A percentile compares a stretch with the other conserved stretches of the same genome.
Evolutionary conservation across 2,329 filamentous ascomycete species (phyloP).

Genomic region (Rhinocladiella similis): DNA sequence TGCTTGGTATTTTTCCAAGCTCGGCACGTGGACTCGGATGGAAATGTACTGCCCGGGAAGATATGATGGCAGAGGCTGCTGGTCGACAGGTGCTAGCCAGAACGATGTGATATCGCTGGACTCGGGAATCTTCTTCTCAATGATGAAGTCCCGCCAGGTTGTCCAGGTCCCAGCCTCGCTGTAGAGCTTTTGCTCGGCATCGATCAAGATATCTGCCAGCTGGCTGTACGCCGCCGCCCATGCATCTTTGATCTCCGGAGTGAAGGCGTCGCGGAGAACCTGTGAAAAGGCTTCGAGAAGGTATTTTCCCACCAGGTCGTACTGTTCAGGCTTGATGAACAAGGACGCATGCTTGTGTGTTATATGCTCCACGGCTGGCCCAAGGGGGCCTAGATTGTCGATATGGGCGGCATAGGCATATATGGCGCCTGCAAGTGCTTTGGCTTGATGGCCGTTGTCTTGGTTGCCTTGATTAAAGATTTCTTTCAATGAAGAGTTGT

Average conservation of each 20-base stretch:
- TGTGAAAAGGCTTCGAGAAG: slow-evolving; percentile 67
- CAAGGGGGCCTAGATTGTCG: slow-evolving; percentile 63
- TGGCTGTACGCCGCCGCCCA: slow-evolving; percentile 74
- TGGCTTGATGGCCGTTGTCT: slow-evolving; percentile 64
- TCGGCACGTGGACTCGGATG: slow-evolving; percentile 58
- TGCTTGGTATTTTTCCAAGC: slow-evolving; percentile 63
- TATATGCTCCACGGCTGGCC: slow-evolving; percentile 64
- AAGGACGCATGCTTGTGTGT: slow-evolving; percentile 75
- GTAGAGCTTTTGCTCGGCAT: slow-evolving; percentile 65
- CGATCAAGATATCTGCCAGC: slow-evolving; percentile 71
- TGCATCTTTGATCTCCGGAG: slow-evolving; percentile 62
- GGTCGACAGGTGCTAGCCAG: slow-evolving; percentile 65
- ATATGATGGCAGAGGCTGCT: slow-evolving; percentile 61
- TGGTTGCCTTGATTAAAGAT: slow-evolving; percentile 74
- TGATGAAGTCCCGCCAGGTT: slow-evolving; percentile 66
- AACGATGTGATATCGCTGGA: slow-evolving; percentile 70
- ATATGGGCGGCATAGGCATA: slow-evolving; percentile 72
- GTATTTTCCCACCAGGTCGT: slow-evolving; percentile 68
- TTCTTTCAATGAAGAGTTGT: slow-evolving; percentile 66
- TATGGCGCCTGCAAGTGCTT: slow-evolving; percentile 68
- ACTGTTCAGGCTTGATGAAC: slow-evolving; percentile 67
- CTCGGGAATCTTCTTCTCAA: slow-evolving; percentile 65
- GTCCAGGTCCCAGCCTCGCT: slow-evolving; percentile 53
- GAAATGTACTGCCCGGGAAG: slow-evolving; percentile 73
- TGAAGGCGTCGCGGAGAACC: slow-evolving; percentile 68